A percentile compares a stretch with the other conserved stretches of the same genome.
These are phyloP conservation scores for Durotheca rogersii DNA, from an alignment of 495 filamentous ascomycete genomes.

Conservation along the genomic window DNA sequence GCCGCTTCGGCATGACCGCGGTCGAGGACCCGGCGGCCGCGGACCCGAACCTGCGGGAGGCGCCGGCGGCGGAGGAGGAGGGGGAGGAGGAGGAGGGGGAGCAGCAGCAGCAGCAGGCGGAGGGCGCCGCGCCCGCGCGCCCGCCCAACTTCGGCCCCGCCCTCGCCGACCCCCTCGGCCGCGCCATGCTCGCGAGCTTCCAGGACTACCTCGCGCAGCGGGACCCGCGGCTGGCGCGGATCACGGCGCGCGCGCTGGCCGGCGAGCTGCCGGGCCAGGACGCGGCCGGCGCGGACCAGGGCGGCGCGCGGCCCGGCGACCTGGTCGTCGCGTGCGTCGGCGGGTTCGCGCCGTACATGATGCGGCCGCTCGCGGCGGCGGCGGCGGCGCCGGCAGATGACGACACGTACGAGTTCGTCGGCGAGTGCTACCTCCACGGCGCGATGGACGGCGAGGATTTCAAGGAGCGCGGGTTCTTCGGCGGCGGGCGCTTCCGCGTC, in stretches of 20 bases:
- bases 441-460: slow-evolving; percentile 31
- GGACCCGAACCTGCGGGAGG: not conserved
- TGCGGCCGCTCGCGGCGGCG: slow-evolving; percentile 8
- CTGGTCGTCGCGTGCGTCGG: slow-evolving; percentile 27
- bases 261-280: slow-evolving; percentile 4
- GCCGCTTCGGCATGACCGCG: slow-evolving; percentile 25
- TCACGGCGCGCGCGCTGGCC: slow-evolving; percentile 4
- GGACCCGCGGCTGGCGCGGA: not conserved
- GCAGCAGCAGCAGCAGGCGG: not conserved
- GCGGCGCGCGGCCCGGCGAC: slow-evolving; percentile 27
- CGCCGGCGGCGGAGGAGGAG: no score
- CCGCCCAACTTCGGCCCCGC: slow-evolving; percentile 3
- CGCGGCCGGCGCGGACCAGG: not conserved
- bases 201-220: slow-evolving; percentile 12
- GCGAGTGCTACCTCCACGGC: slow-evolving; percentile 27
- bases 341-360: slow-evolving; percentile 27
- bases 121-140: not conserved
- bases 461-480: slow-evolving; percentile 1
- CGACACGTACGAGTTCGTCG: slow-evolving; percentile 25
- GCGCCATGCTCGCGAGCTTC: slow-evolving; percentile 8
- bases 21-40: slow-evolving; percentile 20
- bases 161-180: slow-evolving; percentile 5
- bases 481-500: not conserved
- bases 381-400: not conserved
- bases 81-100: not conserved